Base-by-base conservation (phyloP, 2,329 filamentous ascomycete genomes). In the Aspergillus thermomutatus region DNA sequence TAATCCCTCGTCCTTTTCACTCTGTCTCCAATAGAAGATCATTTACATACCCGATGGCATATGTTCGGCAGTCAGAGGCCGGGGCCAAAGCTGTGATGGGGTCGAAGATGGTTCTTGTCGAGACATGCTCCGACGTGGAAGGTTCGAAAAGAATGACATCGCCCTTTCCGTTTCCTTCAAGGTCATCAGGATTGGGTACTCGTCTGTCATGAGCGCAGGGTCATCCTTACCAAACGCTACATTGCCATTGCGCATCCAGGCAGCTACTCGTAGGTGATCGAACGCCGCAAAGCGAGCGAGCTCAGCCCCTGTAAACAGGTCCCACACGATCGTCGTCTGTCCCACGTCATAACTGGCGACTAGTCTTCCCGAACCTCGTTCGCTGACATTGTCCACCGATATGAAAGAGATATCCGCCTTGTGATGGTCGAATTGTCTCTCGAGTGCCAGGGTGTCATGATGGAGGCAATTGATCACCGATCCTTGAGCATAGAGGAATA, bases 221-320 rank as follows among this genome's bases (percentile, higher is more conserved):
- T 14, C 23, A 10, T 46, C 43, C 87, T 74, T 81, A 97, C 93
- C 94, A 80, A 97, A 97, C 40, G 91, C 93, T 64, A 99, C 88
- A 76, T 96, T 96, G 54, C 94, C 94, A 76, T 97, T 97, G 47
- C 88, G 85, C 92, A 99, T 97, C 91, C 94, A 99, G 11, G 90
- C 83, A 40, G 92, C 93, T 28, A 91, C 88, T 23, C 87, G 87
- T 61, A 97, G 83, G 63, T 90, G 85, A 69, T 96, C 91, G 69
- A 96, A 97, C 0, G 92, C 94, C 25, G 88, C 87, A 77, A 97
- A 97, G n/a, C 92, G 85, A 41, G 93, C 87, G 57, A 97, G 83
- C 74, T 97, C 92, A 58, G 92, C 87, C 50, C 94, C 94, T 0
- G 91, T 95, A 77, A 95, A 86, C 59, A 97, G 82, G 75, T 99